These are phyloP conservation scores for Trifolium repens DNA, from an alignment of 306 rosid species.

Conservation along the genomic window DNA sequence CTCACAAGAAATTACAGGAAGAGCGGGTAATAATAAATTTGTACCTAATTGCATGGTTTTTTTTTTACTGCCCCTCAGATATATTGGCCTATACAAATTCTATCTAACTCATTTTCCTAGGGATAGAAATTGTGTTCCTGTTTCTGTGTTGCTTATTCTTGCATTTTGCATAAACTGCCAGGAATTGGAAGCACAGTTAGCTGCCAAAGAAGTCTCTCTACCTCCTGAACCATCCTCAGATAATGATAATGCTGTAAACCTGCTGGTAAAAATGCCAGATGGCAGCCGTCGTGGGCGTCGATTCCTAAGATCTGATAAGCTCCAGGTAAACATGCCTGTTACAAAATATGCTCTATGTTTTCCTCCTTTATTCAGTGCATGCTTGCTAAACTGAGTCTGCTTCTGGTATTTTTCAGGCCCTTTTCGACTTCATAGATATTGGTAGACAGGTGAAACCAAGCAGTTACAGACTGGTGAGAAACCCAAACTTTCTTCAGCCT, in stretches of 20 bases:
- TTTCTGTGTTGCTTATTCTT: conserved; percentile 37
- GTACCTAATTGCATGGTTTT: conserved; percentile 13
- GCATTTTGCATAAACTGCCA: conserved; percentile 47
- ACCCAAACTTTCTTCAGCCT: conserved; percentile 22
- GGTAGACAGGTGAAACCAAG: conserved; percentile 81
- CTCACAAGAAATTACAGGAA: conserved; percentile 71
- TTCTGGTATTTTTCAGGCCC: conserved; percentile 62
- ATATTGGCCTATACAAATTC: conserved; percentile 25
- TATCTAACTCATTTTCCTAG: not conserved
- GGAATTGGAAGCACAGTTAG: conserved; percentile 84
- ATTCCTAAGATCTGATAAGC: conserved; percentile 80
- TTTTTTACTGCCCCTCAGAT: not conserved
- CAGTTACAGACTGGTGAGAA: conserved; percentile 87
- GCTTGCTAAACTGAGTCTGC: conserved; percentile 33
- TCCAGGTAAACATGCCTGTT: conserved; percentile 54
- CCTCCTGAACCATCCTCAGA: conserved; percentile 80
- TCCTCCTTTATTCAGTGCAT: conserved; percentile 7
- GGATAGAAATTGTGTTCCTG: not conserved
- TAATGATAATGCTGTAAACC: conserved; percentile 76
- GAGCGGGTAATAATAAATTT: conserved; percentile 65
- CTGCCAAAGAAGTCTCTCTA: conserved; percentile 76
- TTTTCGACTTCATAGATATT: conserved; percentile 84
- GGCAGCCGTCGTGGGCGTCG: conserved; percentile 95
- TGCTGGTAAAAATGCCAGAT: conserved; percentile 91
- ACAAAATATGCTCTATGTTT: not conserved